Evolutionary conservation across 768 basidiomycete genomes (phyloP).

Genomic region (Phaeotremella fagi): DNA sequence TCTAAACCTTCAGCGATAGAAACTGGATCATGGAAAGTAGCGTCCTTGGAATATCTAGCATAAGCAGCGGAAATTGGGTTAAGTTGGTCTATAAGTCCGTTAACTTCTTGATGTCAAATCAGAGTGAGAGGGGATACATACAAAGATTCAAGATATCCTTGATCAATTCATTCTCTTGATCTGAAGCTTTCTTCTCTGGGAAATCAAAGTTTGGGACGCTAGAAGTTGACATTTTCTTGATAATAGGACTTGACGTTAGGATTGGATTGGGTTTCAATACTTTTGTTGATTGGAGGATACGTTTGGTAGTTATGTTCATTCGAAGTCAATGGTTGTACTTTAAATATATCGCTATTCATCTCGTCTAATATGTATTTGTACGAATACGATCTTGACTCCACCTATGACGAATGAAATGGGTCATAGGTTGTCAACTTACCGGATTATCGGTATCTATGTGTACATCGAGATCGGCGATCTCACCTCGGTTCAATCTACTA

Average conservation of each 20-base stretch:
- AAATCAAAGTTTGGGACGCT: slow-evolving; percentile 34
- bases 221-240: too few species aligned
- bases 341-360: too few species aligned
- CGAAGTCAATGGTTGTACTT: neutral
- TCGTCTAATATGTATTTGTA: too few species aligned
- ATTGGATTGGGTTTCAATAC: too few species aligned
- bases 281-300: neutral
- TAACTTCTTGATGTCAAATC: neutral
- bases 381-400: too few species aligned
- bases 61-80: slow-evolving; percentile 37
- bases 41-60: slow-evolving; percentile 30
- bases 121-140: too few species aligned
- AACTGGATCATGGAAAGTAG: slow-evolving; percentile 44
- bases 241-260: too few species aligned
- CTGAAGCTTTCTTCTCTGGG: slow-evolving; percentile 25
- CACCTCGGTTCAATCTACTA: neutral
- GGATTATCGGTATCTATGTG: neutral
- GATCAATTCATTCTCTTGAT: slow-evolving; percentile 32
- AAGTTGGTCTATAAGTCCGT: slow-evolving; percentile 28
- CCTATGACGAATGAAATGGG: too few species aligned
- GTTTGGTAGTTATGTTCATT: neutral
- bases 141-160: slow-evolving; percentile 42
- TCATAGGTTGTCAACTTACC: too few species aligned
- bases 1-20: slow-evolving; percentile 40
- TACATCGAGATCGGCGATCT: too few species aligned